Percentiles rank a stretch among this genome's conserved stretches.
phyloP scores from a whole-genome alignment of 306 rosid species.

The Rubus idaeus region DNA sequence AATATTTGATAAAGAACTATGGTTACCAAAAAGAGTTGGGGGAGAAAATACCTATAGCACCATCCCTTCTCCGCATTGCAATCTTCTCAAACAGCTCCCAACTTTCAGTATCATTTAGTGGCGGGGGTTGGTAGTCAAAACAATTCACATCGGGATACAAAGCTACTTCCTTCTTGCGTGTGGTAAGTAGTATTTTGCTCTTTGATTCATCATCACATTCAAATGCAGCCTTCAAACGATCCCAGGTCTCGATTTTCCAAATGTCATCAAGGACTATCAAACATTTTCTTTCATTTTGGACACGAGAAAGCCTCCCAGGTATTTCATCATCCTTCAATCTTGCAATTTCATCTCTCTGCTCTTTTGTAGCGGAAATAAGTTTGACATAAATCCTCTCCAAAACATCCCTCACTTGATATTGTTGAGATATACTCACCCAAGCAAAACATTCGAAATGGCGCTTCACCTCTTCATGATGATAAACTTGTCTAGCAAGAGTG shows the following conservation, averaged over 20 bases:
- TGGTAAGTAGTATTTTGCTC: conserved; percentile 21
- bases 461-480: not conserved
- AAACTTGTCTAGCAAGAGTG: conserved; percentile 19
- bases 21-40: too few species aligned
- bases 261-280: conserved; percentile 25
- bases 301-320: not conserved
- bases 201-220: not conserved
- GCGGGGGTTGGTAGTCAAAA: not conserved
- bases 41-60: not conserved
- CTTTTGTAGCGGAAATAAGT: conserved; percentile 17
- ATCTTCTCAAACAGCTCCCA: conserved; percentile 12
- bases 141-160: not conserved
- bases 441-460: conserved; percentile 12
- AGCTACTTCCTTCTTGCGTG: conserved; percentile 8
- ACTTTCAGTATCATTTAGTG: not conserved
- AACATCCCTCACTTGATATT: not conserved
- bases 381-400: not conserved
- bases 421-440: conserved; percentile 25
- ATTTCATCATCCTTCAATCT: not conserved
- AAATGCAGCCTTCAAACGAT: not conserved
- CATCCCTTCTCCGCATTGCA: not conserved
- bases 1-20: too few species aligned
- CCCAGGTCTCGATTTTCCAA: conserved; percentile 14
- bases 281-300: conserved; percentile 5
- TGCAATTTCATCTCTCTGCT: not conserved